A percentile compares a stretch with the other conserved stretches of the same genome.
These are phyloP conservation scores for Ulota crispa DNA, from an alignment of 225 moss, liverwort and hornwort genomes.

Conservation along the genomic window DNA sequence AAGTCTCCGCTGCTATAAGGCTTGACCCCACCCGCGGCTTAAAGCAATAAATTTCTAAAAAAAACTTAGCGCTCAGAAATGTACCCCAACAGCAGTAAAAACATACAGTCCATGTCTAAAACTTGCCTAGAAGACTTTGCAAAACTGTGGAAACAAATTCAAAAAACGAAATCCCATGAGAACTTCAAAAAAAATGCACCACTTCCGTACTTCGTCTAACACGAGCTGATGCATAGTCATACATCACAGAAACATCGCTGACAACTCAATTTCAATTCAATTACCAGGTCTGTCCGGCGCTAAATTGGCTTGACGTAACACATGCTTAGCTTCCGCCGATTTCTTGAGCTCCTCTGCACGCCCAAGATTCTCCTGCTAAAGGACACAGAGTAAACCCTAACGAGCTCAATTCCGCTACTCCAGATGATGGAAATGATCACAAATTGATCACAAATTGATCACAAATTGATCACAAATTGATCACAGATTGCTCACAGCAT, in stretches of 20 bases:
- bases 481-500: slow-evolving; percentile 1
- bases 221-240: slow-evolving; percentile 1
- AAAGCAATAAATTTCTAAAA: slow-evolving; percentile 1
- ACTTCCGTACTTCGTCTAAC: not conserved
- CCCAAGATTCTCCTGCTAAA: slow-evolving; percentile 60
- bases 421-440: not conserved
- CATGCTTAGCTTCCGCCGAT: slow-evolving; percentile 65
- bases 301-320: slow-evolving; percentile 85
- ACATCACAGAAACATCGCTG: not conserved
- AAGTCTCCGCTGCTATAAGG: not conserved
- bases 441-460: not conserved
- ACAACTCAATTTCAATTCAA: slow-evolving; percentile 8
- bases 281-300: slow-evolving; percentile 82
- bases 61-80: not conserved
- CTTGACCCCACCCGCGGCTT: not conserved
- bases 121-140: not conserved
- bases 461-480: not conserved
- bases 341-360: slow-evolving; percentile 87
- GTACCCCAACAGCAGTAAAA: not conserved
- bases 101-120: not conserved
- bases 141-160: not conserved
- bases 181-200: not conserved
- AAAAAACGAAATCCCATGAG: not conserved
- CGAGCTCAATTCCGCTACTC: slow-evolving; percentile 23
- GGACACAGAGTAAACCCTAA: slow-evolving; percentile 29